Evolutionary conservation across 352 stramenopile genomes (phyloP), one percentile per base, ranked within the genome.

Genomic region (Globisporangium nodosum): DNA sequence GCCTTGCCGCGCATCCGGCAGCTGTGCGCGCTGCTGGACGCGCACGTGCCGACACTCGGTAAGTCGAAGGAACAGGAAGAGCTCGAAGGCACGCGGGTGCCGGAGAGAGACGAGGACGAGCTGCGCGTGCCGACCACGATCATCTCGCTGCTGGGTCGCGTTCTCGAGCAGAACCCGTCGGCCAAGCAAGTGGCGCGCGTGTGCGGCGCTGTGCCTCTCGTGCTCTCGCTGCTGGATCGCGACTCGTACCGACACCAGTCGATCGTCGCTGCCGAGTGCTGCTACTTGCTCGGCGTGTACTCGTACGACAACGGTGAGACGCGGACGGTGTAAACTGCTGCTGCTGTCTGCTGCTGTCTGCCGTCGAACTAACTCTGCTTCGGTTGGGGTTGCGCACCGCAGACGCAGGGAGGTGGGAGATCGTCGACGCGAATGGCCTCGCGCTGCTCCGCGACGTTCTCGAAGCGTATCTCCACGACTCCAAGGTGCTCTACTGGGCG

Each of bases 291-390:
- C n/a, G 66, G 72, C 6, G 61, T 76, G 6, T 86, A 76, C 58
- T 78, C 78, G 1, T 79, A 78, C 65, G 64, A 83, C 27, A 77
- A 85, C 65, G 70, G 78, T 88, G 40, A 55, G 74, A 74, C 4
- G 33, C 37, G 27, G 2, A 27, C 13, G 27, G 5, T 56, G 45
- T 37, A 13, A 53, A n/a, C 20, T 31, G 39, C n/a, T 37, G 42
- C 43, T 33, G 27, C 15, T 56, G 40, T 27, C 45, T n/a, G 37
- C 5, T 56, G 27, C 12, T 46, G 18, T 8, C 0, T 21, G 6
- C 1, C 16, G 43, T 12, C 43, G n/a, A 24, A 20, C 43, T 47
- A 13, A 42, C 6, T 47, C n/a, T 56, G n/a, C 57, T 21, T 11
- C 2, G 8, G 8, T 3, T 27, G 78, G 68, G 58, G 24, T 57